Percentiles rank a stretch among this genome's conserved stretches.
phyloP scores from a whole-genome alignment of 2,329 filamentous ascomycete species.

The Curvularia spicifera region DNA sequence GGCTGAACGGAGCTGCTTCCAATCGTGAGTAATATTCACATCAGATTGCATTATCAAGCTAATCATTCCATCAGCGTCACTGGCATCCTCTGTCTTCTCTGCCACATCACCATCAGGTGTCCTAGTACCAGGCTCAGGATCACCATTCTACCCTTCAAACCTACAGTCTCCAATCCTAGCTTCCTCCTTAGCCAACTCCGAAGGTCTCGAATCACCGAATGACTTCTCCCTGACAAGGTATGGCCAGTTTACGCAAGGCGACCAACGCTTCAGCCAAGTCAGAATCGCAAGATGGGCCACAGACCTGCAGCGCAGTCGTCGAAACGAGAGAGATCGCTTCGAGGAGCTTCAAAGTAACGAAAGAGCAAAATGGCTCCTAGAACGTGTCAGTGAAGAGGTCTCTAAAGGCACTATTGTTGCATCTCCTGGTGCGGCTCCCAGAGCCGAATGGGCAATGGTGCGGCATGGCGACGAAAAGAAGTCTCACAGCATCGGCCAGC shows the following conservation, averaged over 20 bases:
- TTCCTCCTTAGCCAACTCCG: constrained; percentile 43
- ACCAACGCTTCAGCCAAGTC: constrained; percentile 70
- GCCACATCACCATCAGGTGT: constrained; percentile 49
- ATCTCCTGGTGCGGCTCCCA: constrained; percentile 30
- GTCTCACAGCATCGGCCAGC: constrained; percentile 32
- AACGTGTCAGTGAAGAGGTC: constrained; percentile 71
- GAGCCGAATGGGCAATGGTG: constrained; percentile 47
- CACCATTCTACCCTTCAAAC: constrained; percentile 44
- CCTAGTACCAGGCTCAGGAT: constrained; percentile 45
- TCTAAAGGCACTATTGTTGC: constrained; percentile 40
- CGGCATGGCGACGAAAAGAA: constrained; percentile 35
- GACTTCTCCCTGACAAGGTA: constrained; percentile 56
- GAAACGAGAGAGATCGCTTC: constrained; percentile 74
- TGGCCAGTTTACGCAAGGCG: constrained; percentile 58
- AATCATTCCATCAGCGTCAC: constrained; percentile 35
- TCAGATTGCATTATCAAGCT: constrained; percentile 8
- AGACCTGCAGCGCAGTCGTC: constrained; percentile 77
- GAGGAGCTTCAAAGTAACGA: constrained; percentile 66
- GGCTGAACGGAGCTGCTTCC: constrained; percentile 32
- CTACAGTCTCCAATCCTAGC: constrained; percentile 46
- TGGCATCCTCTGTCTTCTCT: constrained; percentile 46
- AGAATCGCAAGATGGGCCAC: constrained; percentile 81
- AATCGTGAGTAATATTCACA: constrained; percentile 28
- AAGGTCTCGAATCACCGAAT: constrained; percentile 33
- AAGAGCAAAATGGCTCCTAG: constrained; percentile 72